Evolutionary conservation across 768 basidiomycete genomes (phyloP), one percentile per base, ranked within the genome.

Genomic region (Trametes cinnabarina): DNA sequence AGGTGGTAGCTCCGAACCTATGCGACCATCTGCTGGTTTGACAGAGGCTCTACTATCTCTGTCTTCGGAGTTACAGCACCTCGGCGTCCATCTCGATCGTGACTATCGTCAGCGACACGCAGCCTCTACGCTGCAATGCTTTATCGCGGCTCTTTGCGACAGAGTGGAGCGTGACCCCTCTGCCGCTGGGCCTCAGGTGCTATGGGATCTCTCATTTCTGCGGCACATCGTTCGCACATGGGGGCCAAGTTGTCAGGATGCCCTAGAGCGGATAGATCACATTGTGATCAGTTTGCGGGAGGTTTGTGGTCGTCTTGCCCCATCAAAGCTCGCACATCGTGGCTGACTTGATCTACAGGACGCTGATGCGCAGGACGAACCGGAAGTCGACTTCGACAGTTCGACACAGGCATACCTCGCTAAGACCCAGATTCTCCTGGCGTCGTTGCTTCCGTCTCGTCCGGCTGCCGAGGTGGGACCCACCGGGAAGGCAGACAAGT

Each of bases 341-440:
- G n/a, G 23, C 30, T 49, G 42, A 58, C 32, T 19, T 20, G 9
- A 1, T 12, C 23, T 19, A 15, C 46, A 55, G 54, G n/a, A 22
- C 19, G 12, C 23, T 20, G 43, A 50, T 43, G 40, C 15, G 15
- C 17, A 39, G 17, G 30, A 14, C 4, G 28, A 55, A 9, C 22
- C 53, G 51, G 37, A 53, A 22, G 47, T n/a, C 4, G 47, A 63
- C 4, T 19, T 57, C 17, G 43, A 47, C 8, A 44, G 14, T 0
- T 37, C 49, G 5, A 32, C 67, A 25, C 66, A 73, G 8, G 82
- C 83, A 49, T 77, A 76, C 62, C 73, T 90, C 22, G 63, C 75
- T 37, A 78, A 83, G 56, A 81, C 79, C 23, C 90, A 88, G 64
- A 81, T 81, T 23, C 74, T 91, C 15, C 73, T 91, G 52, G 81